Percentiles rank a stretch among this genome's conserved stretches.
These are phyloP conservation scores for Themeda triandra DNA, from an alignment of 176 grass and related monocot species.

Conservation along the genomic window DNA sequence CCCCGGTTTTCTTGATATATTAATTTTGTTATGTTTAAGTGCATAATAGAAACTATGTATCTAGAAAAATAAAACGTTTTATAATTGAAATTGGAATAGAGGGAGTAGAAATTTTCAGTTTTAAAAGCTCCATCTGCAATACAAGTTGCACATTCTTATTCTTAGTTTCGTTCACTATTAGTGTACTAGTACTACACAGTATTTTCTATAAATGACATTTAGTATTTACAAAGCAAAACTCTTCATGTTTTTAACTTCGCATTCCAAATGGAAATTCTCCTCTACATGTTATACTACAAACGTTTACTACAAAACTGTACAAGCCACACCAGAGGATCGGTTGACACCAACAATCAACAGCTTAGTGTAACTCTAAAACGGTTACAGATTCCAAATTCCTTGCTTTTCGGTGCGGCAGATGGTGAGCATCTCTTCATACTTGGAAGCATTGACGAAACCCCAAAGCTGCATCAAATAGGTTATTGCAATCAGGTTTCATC, in stretches of 20 bases:
- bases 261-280: not conserved
- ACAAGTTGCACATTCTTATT: not conserved
- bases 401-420: constrained; percentile 67
- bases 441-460: constrained; percentile 84
- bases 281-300: not conserved
- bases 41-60: too few species aligned
- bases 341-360: not conserved
- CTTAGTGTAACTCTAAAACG: not conserved
- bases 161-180: not conserved
- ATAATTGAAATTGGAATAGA: too few species aligned
- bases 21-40: too few species aligned
- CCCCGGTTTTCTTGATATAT: too few species aligned
- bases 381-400: constrained; percentile 81
- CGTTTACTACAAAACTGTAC: constrained; percentile 36
- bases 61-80: too few species aligned
- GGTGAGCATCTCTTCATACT: constrained; percentile 77
- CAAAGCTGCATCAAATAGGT: constrained; percentile 56
- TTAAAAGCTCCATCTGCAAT: not conserved
- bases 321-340: not conserved
- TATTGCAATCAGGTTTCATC: not conserved
- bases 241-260: not conserved
- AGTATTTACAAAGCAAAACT: constrained; percentile 22
- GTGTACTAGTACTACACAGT: not conserved
- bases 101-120: not conserved
- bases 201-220: not conserved